Evolutionary conservation across 208 protist species (phyloP).

Genomic region (Trypanosoma melophagium): DNA sequence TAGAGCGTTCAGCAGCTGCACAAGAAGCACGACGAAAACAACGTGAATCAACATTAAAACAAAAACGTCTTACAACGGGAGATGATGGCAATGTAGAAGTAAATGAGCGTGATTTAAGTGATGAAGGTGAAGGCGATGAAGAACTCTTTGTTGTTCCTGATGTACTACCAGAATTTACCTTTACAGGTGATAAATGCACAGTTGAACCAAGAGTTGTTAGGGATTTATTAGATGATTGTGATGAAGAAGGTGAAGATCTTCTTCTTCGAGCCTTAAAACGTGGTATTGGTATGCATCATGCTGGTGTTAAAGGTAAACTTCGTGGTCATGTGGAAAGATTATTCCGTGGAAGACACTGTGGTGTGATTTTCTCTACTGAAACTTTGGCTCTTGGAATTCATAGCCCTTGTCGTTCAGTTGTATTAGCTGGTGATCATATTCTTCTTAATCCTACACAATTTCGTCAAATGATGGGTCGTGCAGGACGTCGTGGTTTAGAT

Average conservation of each 20-base stretch:
- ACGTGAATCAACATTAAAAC: slow-evolving; percentile 76
- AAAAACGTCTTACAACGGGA: slow-evolving; percentile 68
- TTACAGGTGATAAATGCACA: slow-evolving; percentile 63
- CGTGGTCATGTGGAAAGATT: slow-evolving; percentile 89
- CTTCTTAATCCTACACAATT: slow-evolving; percentile 93
- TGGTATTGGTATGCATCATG: slow-evolving; percentile 93
- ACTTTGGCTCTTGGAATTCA: slow-evolving; percentile 96
- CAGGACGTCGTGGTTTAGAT: slow-evolving; percentile 95
- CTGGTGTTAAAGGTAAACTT: slow-evolving; percentile 86
- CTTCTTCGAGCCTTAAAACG: slow-evolving; percentile 71
- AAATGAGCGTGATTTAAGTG: slow-evolving; percentile 49
- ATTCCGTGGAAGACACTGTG: slow-evolving; percentile 88
- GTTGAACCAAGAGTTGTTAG: slow-evolving; percentile 44
- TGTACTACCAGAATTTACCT: slow-evolving; percentile 87
- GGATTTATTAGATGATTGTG: slow-evolving; percentile 61
- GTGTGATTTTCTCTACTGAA: slow-evolving; percentile 92
- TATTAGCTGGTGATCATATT: slow-evolving; percentile 91
- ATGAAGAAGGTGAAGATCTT: slow-evolving; percentile 69
- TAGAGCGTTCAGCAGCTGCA: slow-evolving; percentile 66
- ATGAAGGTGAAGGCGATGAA: slow-evolving; percentile 45
- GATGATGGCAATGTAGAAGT: slow-evolving; percentile 72
- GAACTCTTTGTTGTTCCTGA: slow-evolving; percentile 75
- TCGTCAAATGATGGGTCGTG: slow-evolving; percentile 95
- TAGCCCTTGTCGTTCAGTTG: slow-evolving; percentile 94
- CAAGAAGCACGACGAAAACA: slow-evolving; percentile 58